Base-by-base conservation (phyloP, 331 rosid species). In the Acacia concinna region DNA sequence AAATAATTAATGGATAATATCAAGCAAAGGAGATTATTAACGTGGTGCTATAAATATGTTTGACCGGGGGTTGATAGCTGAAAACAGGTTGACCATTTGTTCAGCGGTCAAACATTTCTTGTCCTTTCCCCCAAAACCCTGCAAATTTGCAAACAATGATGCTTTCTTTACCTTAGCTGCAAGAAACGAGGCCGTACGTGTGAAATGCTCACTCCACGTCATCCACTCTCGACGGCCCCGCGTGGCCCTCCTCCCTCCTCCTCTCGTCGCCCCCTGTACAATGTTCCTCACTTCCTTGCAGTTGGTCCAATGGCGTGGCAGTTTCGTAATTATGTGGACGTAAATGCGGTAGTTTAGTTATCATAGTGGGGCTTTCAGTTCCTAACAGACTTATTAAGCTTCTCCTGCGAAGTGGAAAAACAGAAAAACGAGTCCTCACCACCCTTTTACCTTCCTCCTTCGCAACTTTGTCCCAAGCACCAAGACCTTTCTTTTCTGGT, bases 301-400 rank as follows among this genome's bases (percentile, higher is more conserved):
- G 15, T 43, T 43, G 47, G 41, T 38, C 41, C 7, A 8, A 38
- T 43, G 47, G 47, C 47, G 31, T 35, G 86, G 84, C 14, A 83
- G 71, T 31, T 3, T 6, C 65, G 82, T 79, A 52, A 78, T 70
- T 57, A 28, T 1, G 17, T 0, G 28, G 20, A n/a, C 34, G 27
- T 0, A 21, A 1, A 0, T 21, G 51, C 88, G 90, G 79, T 3
- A 83, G 47, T 83, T 49, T 31, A 7, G 86, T 81, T 82, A 84
- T 43, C 17, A 0, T 2, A 0, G 0, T 0, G 40, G 47, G 25
- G 23, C 38, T 67, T 82, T 82, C 89, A 85, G 89, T 91, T 88
- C 94, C 87, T 63, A 88, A 88, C 92, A 77, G 92, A 87, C 88
- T 85, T 86, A 9, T 38, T 38, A 38, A 79, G 71, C 82, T 78